Evolutionary conservation across 345 rosid genomes (phyloP).

Genomic region (Citrus maxima): DNA sequence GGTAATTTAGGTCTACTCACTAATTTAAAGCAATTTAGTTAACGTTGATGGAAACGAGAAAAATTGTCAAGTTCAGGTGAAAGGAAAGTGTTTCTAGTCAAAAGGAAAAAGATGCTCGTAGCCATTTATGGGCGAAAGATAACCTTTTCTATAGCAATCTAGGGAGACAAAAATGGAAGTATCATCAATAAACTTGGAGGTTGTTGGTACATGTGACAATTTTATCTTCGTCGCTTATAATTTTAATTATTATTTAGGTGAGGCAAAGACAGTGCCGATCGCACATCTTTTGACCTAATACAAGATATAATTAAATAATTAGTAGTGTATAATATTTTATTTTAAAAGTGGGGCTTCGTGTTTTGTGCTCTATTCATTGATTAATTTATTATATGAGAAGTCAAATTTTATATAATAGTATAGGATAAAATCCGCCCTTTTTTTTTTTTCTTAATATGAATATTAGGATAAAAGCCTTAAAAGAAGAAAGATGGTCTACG

Average conservation of each 20-base stretch:
- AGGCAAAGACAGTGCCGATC: constrained; percentile 1
- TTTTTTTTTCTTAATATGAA: too few relatives aligned
- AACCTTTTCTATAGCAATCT: background rate
- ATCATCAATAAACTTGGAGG: constrained; percentile 15
- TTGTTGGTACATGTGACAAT: background rate
- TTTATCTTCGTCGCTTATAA: background rate
- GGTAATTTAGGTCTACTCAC: too few relatives aligned
- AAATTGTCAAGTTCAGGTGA: too few relatives aligned
- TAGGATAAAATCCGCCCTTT: too few relatives aligned
- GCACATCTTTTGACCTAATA: constrained; percentile 16
- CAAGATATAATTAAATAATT: constrained; percentile 13
- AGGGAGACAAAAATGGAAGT: constrained; percentile 21
- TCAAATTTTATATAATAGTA: background rate
- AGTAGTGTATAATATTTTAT: background rate
- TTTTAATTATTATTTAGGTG: background rate
- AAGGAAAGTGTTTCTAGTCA: constrained; percentile 10
- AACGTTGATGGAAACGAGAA: too few relatives aligned
- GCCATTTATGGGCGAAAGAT: constrained; percentile 17
- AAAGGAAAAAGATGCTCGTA: constrained; percentile 11
- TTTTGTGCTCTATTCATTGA: background rate
- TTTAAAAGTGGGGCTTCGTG: background rate
- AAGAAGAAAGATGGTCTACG: background rate
- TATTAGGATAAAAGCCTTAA: background rate
- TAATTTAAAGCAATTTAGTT: too few relatives aligned
- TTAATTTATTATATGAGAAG: background rate